phyloP scores from a whole-genome alignment of 768 basidiomycete genomes.

The Tubosaeta brunneosetosa region DNA sequence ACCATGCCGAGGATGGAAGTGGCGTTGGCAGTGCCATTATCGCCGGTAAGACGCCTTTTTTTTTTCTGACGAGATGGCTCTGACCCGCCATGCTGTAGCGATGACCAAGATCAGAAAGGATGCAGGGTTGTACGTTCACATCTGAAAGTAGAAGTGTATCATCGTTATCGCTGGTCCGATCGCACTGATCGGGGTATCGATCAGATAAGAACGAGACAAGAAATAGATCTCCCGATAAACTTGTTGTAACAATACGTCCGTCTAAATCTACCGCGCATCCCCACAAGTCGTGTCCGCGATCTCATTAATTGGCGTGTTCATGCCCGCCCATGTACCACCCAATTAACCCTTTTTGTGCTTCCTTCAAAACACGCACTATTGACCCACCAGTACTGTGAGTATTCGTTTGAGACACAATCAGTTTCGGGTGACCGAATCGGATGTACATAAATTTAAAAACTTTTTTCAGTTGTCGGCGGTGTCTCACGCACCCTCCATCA shows the following conservation, averaged over 20 bases:
- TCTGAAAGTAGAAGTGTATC: constrained; percentile 31
- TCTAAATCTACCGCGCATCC: neutral
- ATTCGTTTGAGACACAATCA: too few species aligned
- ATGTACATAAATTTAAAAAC: too few species aligned
- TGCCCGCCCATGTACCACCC: neutral
- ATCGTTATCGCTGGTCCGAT: neutral
- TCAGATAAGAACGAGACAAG: neutral
- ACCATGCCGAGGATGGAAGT: constrained; percentile 51
- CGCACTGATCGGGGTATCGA: neutral
- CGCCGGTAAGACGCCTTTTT: constrained; percentile 49
- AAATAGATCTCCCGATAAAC: neutral
- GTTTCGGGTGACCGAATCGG: too few species aligned
- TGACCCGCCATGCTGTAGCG: constrained; percentile 40
- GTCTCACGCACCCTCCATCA: too few species aligned
- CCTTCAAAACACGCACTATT: too few species aligned
- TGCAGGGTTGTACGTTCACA: constrained; percentile 49
- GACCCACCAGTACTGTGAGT: too few species aligned
- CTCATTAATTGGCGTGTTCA: neutral
- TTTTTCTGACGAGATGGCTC: neutral
- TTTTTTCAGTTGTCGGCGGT: too few species aligned
- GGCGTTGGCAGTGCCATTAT: constrained; percentile 98
- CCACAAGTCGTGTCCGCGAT: neutral
- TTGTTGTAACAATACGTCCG: neutral
- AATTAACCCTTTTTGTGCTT: neutral
- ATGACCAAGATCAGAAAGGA: constrained; percentile 87